Conservation (phyloP, 805 yeast genomes). For the Starmerella roubikii region DNA sequence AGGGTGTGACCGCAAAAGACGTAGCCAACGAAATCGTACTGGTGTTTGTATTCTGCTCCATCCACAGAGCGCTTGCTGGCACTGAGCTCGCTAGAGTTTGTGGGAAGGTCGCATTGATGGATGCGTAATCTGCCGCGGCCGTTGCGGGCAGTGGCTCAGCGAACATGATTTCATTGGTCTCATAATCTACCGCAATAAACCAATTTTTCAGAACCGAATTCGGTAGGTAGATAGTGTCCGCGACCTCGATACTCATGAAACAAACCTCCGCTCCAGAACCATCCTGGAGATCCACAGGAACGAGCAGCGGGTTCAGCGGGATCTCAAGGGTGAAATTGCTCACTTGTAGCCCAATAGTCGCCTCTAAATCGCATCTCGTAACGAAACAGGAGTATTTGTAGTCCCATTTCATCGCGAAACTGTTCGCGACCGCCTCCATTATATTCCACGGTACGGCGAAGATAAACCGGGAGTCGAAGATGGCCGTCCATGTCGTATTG, state of each 20-base stretch:
- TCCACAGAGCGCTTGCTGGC: no score
- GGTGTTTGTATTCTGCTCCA: no score
- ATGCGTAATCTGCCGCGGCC: neutral
- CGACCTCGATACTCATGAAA: slow-evolving; percentile 5
- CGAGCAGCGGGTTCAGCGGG: slow-evolving; percentile 1
- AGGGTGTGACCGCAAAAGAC: no score
- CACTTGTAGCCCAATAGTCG: neutral
- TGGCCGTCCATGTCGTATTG: slow-evolving; percentile 1
- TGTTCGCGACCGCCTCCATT: slow-evolving; percentile 2
- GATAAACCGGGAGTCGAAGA: slow-evolving; percentile 5
- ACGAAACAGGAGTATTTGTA: slow-evolving; percentile 2
- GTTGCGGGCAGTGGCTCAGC: slow-evolving; percentile 1
- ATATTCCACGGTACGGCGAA: slow-evolving; percentile 7
- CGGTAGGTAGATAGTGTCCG: slow-evolving; percentile 5
- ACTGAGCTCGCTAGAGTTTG: no score
- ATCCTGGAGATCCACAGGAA: neutral
- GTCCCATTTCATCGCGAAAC: slow-evolving; percentile 8
- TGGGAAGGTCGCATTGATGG: neutral
- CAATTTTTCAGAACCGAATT: slow-evolving; percentile 7
- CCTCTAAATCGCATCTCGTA: slow-evolving; percentile 5
- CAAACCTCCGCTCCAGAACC: slow-evolving; percentile 6
- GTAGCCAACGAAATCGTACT: no score
- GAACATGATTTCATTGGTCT: slow-evolving; percentile 3
- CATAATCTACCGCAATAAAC: slow-evolving; percentile 12
- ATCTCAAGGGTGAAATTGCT: neutral